These are phyloP conservation scores for Fraxinus platypoda DNA, from an alignment of 305 asterid species.

Conservation along the genomic window DNA sequence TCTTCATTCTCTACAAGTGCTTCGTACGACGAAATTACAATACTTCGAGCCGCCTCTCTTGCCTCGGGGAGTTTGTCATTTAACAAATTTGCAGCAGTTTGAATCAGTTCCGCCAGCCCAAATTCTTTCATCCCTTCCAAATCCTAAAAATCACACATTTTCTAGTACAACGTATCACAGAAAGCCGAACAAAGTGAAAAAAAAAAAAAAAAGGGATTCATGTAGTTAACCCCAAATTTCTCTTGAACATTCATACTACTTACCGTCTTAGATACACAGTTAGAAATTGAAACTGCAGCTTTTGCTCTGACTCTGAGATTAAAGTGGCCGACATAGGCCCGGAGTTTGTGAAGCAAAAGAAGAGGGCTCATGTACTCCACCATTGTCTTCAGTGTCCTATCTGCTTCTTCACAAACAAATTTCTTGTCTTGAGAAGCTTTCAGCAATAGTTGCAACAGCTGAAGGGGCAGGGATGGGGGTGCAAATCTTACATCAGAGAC, in stretches of 20 bases:
- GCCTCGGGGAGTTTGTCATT: slow-evolving; percentile 96
- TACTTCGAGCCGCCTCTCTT: slow-evolving; percentile 80
- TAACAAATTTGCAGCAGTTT: slow-evolving; percentile 56
- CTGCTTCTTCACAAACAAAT: slow-evolving; percentile 97
- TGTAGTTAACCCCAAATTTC: background rate
- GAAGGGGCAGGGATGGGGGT: background rate
- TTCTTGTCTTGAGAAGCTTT: slow-evolving; percentile 95
- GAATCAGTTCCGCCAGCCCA: slow-evolving; percentile 49
- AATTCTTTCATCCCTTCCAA: slow-evolving; percentile 65
- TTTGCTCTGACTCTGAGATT: slow-evolving; percentile 81
- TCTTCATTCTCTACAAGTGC: slow-evolving; percentile 57
- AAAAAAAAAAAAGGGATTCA: background rate
- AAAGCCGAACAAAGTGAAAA: background rate
- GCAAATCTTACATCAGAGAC: background rate
- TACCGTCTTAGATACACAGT: slow-evolving; percentile 80
- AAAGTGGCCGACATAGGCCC: slow-evolving; percentile 51
- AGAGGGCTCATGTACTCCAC: slow-evolving; percentile 70
- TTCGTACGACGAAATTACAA: slow-evolving; percentile 43
- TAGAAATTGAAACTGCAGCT: slow-evolving; percentile 71
- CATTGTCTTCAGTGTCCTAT: slow-evolving; percentile 58
- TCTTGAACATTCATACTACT: background rate
- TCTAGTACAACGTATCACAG: background rate
- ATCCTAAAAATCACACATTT: slow-evolving; percentile 42
- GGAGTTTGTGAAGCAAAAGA: slow-evolving; percentile 64
- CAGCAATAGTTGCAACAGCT: slow-evolving; percentile 84